Conservation (phyloP, 1,139 yeast species). For the Taphrina communis region DNA sequence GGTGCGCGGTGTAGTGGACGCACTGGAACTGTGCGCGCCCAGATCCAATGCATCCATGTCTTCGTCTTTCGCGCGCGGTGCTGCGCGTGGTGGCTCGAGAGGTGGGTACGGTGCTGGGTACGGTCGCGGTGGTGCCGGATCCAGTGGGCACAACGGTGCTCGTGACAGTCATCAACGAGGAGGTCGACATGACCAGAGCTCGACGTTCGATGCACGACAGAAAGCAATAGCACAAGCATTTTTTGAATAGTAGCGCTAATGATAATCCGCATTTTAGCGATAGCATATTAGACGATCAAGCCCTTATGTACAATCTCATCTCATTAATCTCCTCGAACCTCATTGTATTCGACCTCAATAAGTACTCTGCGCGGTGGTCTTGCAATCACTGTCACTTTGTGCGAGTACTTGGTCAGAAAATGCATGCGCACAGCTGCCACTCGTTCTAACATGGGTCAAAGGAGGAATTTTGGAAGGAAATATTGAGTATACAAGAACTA, state of each 20-base stretch:
- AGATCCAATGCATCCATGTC: neutral
- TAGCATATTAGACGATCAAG: neutral
- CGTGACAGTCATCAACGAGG: neutral
- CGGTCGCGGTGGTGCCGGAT: neutral
- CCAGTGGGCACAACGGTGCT: neutral
- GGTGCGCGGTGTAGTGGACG: constrained; percentile 23
- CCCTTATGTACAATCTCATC: neutral
- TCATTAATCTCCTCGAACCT: neutral
- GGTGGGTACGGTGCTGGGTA: neutral
- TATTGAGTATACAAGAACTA: constrained; percentile 1
- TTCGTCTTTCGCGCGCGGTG: neutral
- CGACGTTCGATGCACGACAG: neutral
- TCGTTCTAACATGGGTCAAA: too few species aligned
- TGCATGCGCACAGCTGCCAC: too few species aligned
- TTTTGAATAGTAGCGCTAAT: neutral
- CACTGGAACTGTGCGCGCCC: constrained; percentile 26
- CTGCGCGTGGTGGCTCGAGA: neutral
- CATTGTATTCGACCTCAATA: too few species aligned
- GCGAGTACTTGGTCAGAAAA: too few species aligned
- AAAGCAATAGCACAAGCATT: constrained; percentile 2
- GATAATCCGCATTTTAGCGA: neutral
- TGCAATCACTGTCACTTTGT: too few species aligned
- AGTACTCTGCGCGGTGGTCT: too few species aligned
- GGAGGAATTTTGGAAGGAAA: too few species aligned
- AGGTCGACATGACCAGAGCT: neutral